Base-by-base conservation (phyloP, 2,329 filamentous ascomycete genomes). In the Penicillium corylophilum region DNA sequence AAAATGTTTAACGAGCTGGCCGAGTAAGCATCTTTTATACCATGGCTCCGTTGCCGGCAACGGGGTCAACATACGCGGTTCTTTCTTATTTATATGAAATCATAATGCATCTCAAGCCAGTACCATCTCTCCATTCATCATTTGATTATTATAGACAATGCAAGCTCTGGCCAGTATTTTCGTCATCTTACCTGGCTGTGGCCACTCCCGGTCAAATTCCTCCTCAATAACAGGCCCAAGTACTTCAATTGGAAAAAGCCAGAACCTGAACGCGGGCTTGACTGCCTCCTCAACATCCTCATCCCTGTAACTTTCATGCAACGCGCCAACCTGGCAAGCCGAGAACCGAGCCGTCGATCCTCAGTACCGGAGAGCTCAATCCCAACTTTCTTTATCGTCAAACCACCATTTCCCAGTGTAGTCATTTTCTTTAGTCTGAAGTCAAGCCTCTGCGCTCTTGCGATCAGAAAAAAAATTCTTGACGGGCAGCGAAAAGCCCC, bases 1-100 rank as follows among this genome's bases (percentile, higher is more conserved):
- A 78, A 79, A 53, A 86, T 96, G 26, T 85, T 97, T 62, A 80
- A 85, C 51, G 80, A 88, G 49, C 72, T 95, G 66, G 73, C 79
- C 22, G 35, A 50, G 20, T 63, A 41, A 53, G 22, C 16, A 44
- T 13, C 22, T 42, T 12, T 48, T 45, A 49, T 20, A 51, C 16
- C 42, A 52, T 54, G 46, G 35, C 24, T 54, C 20, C 24, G 64
- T 65, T 56, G 67, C 67, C 55, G 65, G 67, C 67, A 56, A 57
- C 63, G 12, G 51, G 39, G 39, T 12, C 39, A 16, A 24, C 13
- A 42, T 26, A 10, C 13, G 24, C 39, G 39, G 26, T 42, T 13
- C 16, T 38, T 38, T 36, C 9, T 20, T 36, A 20, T 12, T 13
- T 20, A 20, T 20, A 38, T 20, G 9, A 7, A 38, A 10, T 6